Evolutionary conservation across 805 yeast genomes (phyloP).

Genomic region (Spathaspora boniae): DNA sequence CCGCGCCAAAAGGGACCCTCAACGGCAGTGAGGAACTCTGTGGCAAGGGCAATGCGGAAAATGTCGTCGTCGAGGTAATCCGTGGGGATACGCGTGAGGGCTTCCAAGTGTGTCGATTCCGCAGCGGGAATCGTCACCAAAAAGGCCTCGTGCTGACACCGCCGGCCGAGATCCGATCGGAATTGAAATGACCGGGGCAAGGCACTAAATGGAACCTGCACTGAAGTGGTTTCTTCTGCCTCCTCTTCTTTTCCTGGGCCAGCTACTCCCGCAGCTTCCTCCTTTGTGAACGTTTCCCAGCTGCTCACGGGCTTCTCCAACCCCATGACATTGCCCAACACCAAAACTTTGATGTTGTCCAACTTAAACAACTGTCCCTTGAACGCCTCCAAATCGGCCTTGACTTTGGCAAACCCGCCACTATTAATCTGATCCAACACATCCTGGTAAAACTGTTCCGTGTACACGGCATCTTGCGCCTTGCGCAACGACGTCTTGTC

Average conservation of each 20-base stretch:
- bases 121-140: slow-evolving; percentile 78
- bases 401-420: slow-evolving; percentile 49
- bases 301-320: slow-evolving; percentile 54
- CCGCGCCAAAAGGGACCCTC: slow-evolving; percentile 99
- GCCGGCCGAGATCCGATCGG: slow-evolving; percentile 53
- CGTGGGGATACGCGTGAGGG: slow-evolving; percentile 59
- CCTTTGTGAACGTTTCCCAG: slow-evolving; percentile 46
- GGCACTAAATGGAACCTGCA: slow-evolving; percentile 11
- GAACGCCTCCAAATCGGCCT: slow-evolving; percentile 48
- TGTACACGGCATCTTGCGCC: slow-evolving; percentile 60
- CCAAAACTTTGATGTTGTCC: slow-evolving; percentile 61
- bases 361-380: slow-evolving; percentile 50
- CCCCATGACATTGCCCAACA: slow-evolving; percentile 63
- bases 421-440: slow-evolving; percentile 46
- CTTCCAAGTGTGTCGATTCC: slow-evolving; percentile 68
- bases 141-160: slow-evolving; percentile 51
- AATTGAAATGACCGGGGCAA: slow-evolving; percentile 54
- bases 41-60: slow-evolving; percentile 66
- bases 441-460: slow-evolving; percentile 54
- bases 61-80: slow-evolving; percentile 49
- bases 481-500: slow-evolving; percentile 60
- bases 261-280: too few relatives aligned
- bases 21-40: slow-evolving; percentile 74
- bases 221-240: slow-evolving; percentile 7
- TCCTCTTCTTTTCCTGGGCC: slow-evolving; percentile 15